phyloP scores from a whole-genome alignment of 306 rosid species.

The Heteromeles arbutifolia region DNA sequence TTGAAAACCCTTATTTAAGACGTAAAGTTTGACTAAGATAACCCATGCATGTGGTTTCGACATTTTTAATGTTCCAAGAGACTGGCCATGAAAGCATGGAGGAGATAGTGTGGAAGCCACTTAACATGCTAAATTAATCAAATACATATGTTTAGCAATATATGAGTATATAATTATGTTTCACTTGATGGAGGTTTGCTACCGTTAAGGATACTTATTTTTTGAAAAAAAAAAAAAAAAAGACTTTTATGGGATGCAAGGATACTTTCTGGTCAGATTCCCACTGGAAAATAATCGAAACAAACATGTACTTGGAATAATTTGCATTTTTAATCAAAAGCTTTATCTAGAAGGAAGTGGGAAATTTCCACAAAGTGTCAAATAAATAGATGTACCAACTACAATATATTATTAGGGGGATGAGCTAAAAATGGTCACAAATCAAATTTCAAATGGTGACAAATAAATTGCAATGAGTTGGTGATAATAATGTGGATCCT shows the following conservation, averaged over 20 bases:
- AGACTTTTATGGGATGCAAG: slow-evolving; percentile 8
- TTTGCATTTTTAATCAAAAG: slow-evolving; percentile 23
- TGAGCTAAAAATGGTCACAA: slow-evolving; percentile 9
- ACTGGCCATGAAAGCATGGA: slow-evolving; percentile 19
- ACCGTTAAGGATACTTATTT: slow-evolving; percentile 61
- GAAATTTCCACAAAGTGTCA: slow-evolving; percentile 19
- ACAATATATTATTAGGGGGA: slow-evolving; percentile 17
- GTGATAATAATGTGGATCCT: slow-evolving; percentile 36
- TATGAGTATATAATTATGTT: slow-evolving; percentile 12
- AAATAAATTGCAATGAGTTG: slow-evolving; percentile 46
- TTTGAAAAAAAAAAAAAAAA: slow-evolving; percentile 13
- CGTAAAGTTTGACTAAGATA: slow-evolving; percentile 32
- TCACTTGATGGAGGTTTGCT: slow-evolving; percentile 34
- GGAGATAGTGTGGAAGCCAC: slow-evolving; percentile 12
- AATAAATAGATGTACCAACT: neutral
- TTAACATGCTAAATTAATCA: neutral
- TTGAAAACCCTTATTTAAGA: slow-evolving; percentile 22
- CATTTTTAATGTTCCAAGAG: slow-evolving; percentile 21
- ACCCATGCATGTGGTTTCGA: slow-evolving; percentile 45
- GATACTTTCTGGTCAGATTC: slow-evolving; percentile 36
- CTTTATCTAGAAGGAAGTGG: slow-evolving; percentile 35
- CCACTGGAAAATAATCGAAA: slow-evolving; percentile 7
- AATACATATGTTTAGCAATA: slow-evolving; percentile 6
- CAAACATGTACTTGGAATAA: slow-evolving; percentile 5
- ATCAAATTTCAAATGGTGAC: slow-evolving; percentile 40